Conservation (phyloP, 2,329 filamentous ascomycete species). For the Epichloe amarillans region DNA sequence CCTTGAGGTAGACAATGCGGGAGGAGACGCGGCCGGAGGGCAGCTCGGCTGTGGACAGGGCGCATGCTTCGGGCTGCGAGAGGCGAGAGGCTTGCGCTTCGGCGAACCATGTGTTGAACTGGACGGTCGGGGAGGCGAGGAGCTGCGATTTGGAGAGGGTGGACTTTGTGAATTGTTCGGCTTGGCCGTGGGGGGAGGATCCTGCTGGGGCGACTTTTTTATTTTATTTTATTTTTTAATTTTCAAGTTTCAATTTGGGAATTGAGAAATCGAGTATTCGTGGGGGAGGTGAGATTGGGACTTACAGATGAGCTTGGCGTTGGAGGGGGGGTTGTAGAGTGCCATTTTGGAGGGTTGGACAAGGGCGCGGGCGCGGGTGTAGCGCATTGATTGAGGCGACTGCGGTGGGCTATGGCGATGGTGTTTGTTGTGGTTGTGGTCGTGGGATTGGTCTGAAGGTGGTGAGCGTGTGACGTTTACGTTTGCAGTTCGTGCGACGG, state of each 20-base stretch:
- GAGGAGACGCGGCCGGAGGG: slow-evolving; percentile 75
- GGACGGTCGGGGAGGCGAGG: slow-evolving; percentile 51
- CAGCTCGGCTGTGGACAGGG: slow-evolving; percentile 69
- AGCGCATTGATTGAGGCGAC: slow-evolving; percentile 11
- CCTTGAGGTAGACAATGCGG: slow-evolving; percentile 88
- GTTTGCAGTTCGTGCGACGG: no score
- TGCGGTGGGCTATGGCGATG: not conserved
- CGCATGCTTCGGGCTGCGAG: slow-evolving; percentile 76
- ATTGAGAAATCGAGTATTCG: not conserved
- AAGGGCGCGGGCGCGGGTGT: slow-evolving; percentile 7
- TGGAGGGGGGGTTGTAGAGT: slow-evolving; percentile 21
- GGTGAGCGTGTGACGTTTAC: no score
- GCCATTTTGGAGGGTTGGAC: slow-evolving; percentile 27
- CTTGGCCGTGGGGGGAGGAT: slow-evolving; percentile 44
- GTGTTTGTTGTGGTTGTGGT: not conserved
- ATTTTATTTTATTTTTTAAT: no score
- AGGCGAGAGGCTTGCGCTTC: slow-evolving; percentile 49
- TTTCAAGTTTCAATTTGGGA: no score
- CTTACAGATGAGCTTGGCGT: slow-evolving; percentile 35
- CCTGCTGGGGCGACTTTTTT: slow-evolving; percentile 49
- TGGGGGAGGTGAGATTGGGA: not conserved
- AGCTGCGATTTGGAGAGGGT: slow-evolving; percentile 50
- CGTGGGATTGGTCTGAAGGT: no score
- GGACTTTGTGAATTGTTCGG: slow-evolving; percentile 59
- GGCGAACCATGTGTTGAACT: slow-evolving; percentile 86